phyloP scores from a whole-genome alignment of 139 green algal genomes.

The Coccomyxa sp. region DNA sequence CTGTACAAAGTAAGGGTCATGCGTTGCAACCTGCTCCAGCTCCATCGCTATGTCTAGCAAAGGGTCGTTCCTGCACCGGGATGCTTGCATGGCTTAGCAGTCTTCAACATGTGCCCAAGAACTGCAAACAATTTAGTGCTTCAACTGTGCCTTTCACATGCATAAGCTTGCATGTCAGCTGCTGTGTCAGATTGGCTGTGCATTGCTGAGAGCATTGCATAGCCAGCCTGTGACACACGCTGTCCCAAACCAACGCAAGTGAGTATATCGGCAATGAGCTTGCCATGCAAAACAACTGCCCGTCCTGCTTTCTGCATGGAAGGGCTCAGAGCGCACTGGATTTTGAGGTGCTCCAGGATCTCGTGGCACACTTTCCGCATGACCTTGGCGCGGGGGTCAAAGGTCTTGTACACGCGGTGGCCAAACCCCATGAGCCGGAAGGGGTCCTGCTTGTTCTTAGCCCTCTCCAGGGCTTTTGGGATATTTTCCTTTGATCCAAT shows the following conservation, averaged over 20 bases:
- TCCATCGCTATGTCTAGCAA: conserved; percentile 67
- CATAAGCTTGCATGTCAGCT: too few species aligned
- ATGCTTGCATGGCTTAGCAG: not conserved
- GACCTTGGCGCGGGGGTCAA: conserved; percentile 60
- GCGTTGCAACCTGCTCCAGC: conserved; percentile 59
- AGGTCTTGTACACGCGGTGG: conserved; percentile 71
- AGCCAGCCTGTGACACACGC: too few species aligned
- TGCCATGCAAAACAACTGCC: too few species aligned
- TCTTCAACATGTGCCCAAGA: not conserved
- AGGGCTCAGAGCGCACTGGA: conserved; percentile 15
- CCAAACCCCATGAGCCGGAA: conserved; percentile 78
- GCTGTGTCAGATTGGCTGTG: too few species aligned
- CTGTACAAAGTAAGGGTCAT: conserved; percentile 70
- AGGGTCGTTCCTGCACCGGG: conserved; percentile 28
- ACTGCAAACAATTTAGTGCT: too few species aligned
- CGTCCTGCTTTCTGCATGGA: too few species aligned
- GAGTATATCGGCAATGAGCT: too few species aligned
- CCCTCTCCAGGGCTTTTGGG: conserved; percentile 32
- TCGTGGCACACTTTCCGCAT: conserved; percentile 48
- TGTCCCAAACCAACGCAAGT: too few species aligned
- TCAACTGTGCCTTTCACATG: too few species aligned
- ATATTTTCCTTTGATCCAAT: conserved; percentile 45
- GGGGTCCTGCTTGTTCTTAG: conserved; percentile 58
- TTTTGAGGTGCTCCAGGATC: conserved; percentile 46
- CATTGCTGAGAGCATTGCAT: too few species aligned